phyloP scores from a whole-genome alignment of 305 asterid genomes.

The Fraxinus platypoda region DNA sequence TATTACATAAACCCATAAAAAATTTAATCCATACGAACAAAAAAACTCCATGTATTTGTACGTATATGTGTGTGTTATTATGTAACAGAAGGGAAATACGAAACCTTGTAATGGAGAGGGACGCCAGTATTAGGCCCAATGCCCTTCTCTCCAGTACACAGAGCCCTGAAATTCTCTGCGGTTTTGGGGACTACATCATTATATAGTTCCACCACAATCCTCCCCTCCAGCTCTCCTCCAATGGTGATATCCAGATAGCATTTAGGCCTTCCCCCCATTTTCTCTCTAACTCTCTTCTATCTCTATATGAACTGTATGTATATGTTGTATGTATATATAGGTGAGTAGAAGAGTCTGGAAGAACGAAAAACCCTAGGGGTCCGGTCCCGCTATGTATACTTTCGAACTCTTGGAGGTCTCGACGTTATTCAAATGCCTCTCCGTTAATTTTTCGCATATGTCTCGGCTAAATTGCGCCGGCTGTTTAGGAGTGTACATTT shows the following conservation, averaged over 20 bases:
- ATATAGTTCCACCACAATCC: conserved; percentile 75
- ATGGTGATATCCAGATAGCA: conserved; percentile 80
- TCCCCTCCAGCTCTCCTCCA: conserved; percentile 89
- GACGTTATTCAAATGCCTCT: conserved; percentile 24
- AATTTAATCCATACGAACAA: neutral
- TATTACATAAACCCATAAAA: neutral
- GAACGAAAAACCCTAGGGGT: conserved; percentile 52
- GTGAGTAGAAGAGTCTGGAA: conserved; percentile 33
- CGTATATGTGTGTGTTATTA: neutral
- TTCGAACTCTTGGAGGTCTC: conserved; percentile 39
- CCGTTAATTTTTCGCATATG: neutral
- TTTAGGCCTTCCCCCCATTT: conserved; percentile 46
- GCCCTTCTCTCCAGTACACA: conserved; percentile 98
- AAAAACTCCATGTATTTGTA: neutral
- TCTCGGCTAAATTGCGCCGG: conserved; percentile 26
- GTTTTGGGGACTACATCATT: conserved; percentile 84
- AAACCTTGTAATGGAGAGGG: conserved; percentile 92
- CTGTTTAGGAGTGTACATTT: neutral
- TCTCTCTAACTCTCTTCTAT: conserved; percentile 26
- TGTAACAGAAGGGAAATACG: neutral
- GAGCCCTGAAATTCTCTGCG: conserved; percentile 95
- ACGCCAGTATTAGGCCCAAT: conserved; percentile 73
- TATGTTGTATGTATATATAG: conserved; percentile 14
- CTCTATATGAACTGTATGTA: conserved; percentile 18
- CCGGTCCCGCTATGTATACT: conserved; percentile 36